These are phyloP conservation scores for Epichloe uncinata DNA, from an alignment of 2,329 filamentous ascomycete species.

Conservation along the genomic window DNA sequence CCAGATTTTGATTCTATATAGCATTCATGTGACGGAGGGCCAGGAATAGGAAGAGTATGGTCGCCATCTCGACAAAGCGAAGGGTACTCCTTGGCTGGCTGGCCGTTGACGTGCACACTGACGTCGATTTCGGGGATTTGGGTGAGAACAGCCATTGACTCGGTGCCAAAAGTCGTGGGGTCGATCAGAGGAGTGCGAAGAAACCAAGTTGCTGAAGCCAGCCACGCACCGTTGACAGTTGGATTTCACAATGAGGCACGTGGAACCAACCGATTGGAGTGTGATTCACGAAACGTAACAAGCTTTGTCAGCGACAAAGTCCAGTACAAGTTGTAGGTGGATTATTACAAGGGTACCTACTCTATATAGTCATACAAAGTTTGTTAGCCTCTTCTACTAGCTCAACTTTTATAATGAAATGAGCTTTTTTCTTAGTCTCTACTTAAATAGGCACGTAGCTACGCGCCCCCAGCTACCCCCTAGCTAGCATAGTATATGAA, in stretches of 20 bases:
- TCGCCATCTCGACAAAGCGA: neutral
- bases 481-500: too few relatives aligned
- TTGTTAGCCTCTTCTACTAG: too few relatives aligned
- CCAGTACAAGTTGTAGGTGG: too few relatives aligned
- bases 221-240: neutral
- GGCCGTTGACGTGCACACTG: constrained; percentile 8
- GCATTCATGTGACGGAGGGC: neutral
- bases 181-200: neutral
- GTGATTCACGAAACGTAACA: too few relatives aligned
- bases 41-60: too few relatives aligned
- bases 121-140: constrained; percentile 9
- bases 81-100: constrained; percentile 12
- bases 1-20: constrained; percentile 14
- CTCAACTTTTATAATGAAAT: too few relatives aligned
- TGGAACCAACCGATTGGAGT: neutral
- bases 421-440: too few relatives aligned
- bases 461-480: too few relatives aligned
- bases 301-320: too few relatives aligned
- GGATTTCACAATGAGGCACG: neutral
- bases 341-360: too few relatives aligned
- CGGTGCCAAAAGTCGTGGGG: neutral
- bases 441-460: too few relatives aligned
- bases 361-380: too few relatives aligned
- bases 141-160: constrained; percentile 12
- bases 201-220: neutral